Percentiles rank a stretch among this genome's conserved stretches.
Conservation (phyloP, 2,329 filamentous ascomycete genomes). For the Bipolaris zeicola region DNA sequence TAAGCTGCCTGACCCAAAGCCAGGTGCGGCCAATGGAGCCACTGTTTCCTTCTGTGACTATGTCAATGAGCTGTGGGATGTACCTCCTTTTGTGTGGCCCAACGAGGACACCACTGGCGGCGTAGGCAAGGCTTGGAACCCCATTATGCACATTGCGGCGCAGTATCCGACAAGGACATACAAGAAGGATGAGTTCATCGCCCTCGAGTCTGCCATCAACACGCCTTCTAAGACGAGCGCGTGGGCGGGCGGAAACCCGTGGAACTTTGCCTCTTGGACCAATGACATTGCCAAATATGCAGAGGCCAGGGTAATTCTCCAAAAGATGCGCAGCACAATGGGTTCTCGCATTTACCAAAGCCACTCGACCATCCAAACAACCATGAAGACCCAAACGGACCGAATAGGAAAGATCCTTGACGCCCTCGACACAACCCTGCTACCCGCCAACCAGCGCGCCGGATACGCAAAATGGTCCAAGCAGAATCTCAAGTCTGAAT, state of each 20-base stretch:
- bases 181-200: neutral
- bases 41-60: neutral
- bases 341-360: neutral
- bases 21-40: neutral
- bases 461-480: neutral
- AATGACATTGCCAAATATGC: neutral
- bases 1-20: neutral
- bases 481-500: neutral
- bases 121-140: neutral
- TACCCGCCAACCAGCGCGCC: neutral
- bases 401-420: neutral
- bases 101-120: neutral
- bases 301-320: neutral
- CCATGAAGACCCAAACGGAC: slow-evolving; percentile 1
- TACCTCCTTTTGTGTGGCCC: slow-evolving; percentile 1
- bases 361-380: neutral
- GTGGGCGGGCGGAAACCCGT: neutral
- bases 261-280: neutral
- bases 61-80: neutral
- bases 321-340: slow-evolving; percentile 1
- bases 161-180: slow-evolving; percentile 2
- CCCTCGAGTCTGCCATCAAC: slow-evolving; percentile 2
- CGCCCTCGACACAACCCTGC: slow-evolving; percentile 1
- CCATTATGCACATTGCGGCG: slow-evolving; percentile 5
- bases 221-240: slow-evolving; percentile 1